These are phyloP conservation scores for Panicum virgatum DNA, from an alignment of 202 grass and related monocot genomes.

Conservation along the genomic window DNA sequence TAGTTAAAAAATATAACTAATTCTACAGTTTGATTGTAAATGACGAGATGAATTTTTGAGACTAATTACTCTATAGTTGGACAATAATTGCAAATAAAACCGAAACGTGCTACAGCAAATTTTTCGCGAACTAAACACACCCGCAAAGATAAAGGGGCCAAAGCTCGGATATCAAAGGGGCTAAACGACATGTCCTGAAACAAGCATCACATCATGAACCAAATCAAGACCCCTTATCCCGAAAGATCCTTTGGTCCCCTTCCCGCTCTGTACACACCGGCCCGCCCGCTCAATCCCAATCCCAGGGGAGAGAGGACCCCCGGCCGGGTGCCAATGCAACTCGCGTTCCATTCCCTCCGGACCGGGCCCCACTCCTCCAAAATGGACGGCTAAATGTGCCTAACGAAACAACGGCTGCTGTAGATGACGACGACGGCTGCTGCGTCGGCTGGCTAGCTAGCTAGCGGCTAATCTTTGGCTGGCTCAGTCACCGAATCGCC, in stretches of 20 bases:
- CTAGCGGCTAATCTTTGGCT: neutral
- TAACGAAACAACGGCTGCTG: conserved; percentile 18
- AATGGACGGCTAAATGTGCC: conserved; percentile 18
- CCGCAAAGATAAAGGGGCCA: conserved; percentile 8
- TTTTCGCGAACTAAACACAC: no score
- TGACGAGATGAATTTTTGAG: no score
- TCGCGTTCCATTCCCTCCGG: conserved; percentile 8
- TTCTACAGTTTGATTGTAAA: no score
- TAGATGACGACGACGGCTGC: neutral
- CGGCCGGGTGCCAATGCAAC: neutral
- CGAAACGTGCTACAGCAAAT: no score
- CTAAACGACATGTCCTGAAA: conserved; percentile 13
- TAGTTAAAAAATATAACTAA: no score
- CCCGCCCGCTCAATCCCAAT: neutral
- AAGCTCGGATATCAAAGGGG: neutral
- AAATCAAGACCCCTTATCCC: conserved; percentile 52
- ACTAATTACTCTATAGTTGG: no score
- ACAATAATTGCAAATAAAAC: no score
- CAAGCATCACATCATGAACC: conserved; percentile 46
- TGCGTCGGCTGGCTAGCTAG: neutral
- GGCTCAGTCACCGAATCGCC: neutral
- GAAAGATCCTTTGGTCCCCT: conserved; percentile 54
- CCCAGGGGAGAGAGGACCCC: neutral
- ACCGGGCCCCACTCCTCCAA: neutral
- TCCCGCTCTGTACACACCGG: conserved; percentile 26